These are phyloP conservation scores for Bifiguratus adelaidae DNA, from an alignment of 192 early-diverging fungal genomes.

Conservation along the genomic window DNA sequence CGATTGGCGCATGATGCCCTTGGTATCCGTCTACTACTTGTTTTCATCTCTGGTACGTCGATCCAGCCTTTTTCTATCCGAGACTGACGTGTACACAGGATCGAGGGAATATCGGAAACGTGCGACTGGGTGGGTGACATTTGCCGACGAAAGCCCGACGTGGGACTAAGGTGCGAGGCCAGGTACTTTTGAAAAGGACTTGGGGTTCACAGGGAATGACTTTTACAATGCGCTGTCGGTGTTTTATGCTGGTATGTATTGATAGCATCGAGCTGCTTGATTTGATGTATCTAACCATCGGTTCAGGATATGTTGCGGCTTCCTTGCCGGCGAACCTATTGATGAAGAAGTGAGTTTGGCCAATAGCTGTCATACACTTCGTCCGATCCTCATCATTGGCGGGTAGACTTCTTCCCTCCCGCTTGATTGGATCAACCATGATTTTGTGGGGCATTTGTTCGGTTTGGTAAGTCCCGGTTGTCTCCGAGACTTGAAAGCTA, in stretches of 20 bases:
- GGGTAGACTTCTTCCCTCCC: slow-evolving; percentile 9
- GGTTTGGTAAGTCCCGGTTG: slow-evolving; percentile 3
- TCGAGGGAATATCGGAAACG: too few species aligned
- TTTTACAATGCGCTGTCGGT: slow-evolving; percentile 14
- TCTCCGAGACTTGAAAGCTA: too few species aligned
- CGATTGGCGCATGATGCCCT: too few species aligned
- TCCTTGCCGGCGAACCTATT: slow-evolving; percentile 15
- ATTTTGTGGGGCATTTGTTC: slow-evolving; percentile 15
- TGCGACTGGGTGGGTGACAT: too few species aligned
- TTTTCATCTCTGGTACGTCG: too few species aligned
- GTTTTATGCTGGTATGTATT: slow-evolving; percentile 12
- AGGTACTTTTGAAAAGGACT: slow-evolving; percentile 13
- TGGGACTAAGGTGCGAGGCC: too few species aligned
- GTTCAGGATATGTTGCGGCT: slow-evolving; percentile 13
- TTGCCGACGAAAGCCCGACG: too few species aligned
- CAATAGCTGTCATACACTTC: background rate
- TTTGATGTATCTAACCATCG: background rate
- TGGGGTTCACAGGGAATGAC: slow-evolving; percentile 12
- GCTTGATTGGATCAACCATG: slow-evolving; percentile 16
- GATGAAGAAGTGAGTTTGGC: slow-evolving; percentile 5
- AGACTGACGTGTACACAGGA: too few species aligned
- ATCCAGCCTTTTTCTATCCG: too few species aligned
- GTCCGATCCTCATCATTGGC: background rate
- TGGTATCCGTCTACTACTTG: too few species aligned
- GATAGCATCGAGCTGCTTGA: background rate